Base-by-base conservation (phyloP, 2,329 filamentous ascomycete species). In the Biscogniauxia mediterranea region DNA sequence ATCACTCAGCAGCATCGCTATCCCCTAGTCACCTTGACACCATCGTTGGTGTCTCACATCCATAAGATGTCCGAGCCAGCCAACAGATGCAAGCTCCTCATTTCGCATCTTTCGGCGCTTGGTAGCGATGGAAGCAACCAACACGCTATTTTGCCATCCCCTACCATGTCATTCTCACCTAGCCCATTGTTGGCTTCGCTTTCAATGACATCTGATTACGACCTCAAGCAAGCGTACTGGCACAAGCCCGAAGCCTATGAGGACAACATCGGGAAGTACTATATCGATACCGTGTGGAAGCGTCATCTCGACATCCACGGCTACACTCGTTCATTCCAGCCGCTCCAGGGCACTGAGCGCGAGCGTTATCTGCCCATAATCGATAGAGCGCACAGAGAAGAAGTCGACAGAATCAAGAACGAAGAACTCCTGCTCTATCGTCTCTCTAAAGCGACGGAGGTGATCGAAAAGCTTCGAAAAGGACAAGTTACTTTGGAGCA, bases 331-430 rank as follows among this genome's bases (percentile, higher is more conserved):
- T 6, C 23, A 28, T 64, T 66, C 51, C 6, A 25, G 51, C 59
- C 57, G n/a, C 56, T 65, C 15, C n/a, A 26, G 23, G 57, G 59
- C 11, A 58, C 60, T 1, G 63, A 65, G 28, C 54, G 55, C 1
- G 46, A 57, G 15, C 64, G 63, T 5, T 65, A 66, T 50, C 7
- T 4, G 3, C 0, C 26, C 1, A 65, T 64, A 20, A 62, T 65
- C n/a, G 13, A 60, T 13, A 49, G 56, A 25, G 17, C 51, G n/a
- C 19, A 52, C 11, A n/a, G 15, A 6, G 20, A 51, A 38, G 55
- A 63, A 54, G 15, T n/a, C 11, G 15, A 25, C 6, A 46, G 7
- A 8, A 21, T 26, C 21, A 8, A 7, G 3, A 5, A 2, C 7
- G 52, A n/a, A 26, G 13, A 15, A 15, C n/a, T 23, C 1, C 17